Percentiles rank a stretch among this genome's conserved stretches.
Evolutionary conservation across 208 protist genomes (phyloP).

Genomic region (Trypanosoma brucei): DNA sequence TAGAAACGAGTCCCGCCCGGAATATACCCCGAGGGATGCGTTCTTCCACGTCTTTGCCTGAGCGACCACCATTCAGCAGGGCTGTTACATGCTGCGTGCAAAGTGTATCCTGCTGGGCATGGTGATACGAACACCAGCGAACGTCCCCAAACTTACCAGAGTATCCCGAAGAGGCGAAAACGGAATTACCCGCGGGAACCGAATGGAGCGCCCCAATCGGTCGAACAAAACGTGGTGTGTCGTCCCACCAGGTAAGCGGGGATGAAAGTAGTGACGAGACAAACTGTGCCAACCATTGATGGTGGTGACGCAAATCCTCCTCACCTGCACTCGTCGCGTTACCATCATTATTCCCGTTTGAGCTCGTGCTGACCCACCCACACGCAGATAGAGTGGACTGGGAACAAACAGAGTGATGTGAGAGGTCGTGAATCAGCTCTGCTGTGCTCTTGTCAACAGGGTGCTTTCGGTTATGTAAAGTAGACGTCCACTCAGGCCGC

Average conservation of each 20-base stretch:
- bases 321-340: neutral
- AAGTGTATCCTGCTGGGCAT: constrained; percentile 67
- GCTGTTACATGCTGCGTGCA: constrained; percentile 77
- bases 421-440: constrained; percentile 41
- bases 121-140: constrained; percentile 75
- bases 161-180: neutral
- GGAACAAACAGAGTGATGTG: constrained; percentile 68
- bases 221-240: constrained; percentile 60
- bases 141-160: constrained; percentile 2
- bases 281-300: constrained; percentile 76
- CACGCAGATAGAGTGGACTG: constrained; percentile 73
- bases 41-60: constrained; percentile 39
- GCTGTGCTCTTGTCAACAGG: constrained; percentile 16
- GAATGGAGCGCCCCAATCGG: constrained; percentile 34
- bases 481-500: constrained; percentile 54
- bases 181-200: neutral
- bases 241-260: constrained; percentile 60
- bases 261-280: constrained; percentile 77
- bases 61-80: constrained; percentile 57
- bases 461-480: constrained; percentile 3
- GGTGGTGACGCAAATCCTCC: constrained; percentile 4
- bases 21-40: constrained; percentile 60
- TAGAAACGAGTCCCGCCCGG: constrained; percentile 41
- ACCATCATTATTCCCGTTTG: constrained; percentile 20
- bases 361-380: constrained; percentile 18